Evolutionary conservation across 208 protist genomes (phyloP).

Genomic region (Wallacemonas collosoma): DNA sequence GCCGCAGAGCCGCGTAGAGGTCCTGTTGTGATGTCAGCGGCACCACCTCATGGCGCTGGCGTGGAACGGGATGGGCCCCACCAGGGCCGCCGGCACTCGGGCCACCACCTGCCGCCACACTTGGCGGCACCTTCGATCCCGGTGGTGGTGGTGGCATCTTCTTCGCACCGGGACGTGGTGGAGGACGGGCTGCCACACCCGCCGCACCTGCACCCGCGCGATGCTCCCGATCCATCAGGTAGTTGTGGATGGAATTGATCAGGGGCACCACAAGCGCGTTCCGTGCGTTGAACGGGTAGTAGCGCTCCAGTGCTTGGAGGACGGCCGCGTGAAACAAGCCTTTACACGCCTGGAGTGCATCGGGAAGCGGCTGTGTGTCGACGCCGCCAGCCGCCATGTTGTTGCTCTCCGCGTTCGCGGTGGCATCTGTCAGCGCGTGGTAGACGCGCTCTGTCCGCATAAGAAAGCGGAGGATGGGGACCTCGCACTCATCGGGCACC

Average conservation of each 20-base stretch:
- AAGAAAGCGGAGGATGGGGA: neutral
- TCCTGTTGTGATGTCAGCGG: constrained; percentile 28
- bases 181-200: neutral
- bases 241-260: constrained; percentile 31
- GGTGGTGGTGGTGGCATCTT: constrained; percentile 13
- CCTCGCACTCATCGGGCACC: neutral
- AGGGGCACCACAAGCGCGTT: constrained; percentile 24
- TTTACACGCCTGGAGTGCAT: neutral
- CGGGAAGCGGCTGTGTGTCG: neutral
- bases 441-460: neutral
- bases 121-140: no score
- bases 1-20: constrained; percentile 35
- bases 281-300: neutral
- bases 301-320: neutral
- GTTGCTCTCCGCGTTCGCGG: neutral
- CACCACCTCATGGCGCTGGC: constrained; percentile 13
- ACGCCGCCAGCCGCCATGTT: neutral
- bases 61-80: neutral
- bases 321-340: neutral
- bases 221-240: constrained; percentile 27
- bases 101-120: no score
- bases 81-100: no score
- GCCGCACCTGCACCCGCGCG: neutral
- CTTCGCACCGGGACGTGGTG: neutral
- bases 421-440: neutral